A percentile compares a stretch with the other conserved stretches of the same genome.
These are phyloP conservation scores for Alternaria rosae DNA, from an alignment of 2,329 filamentous ascomycete species.

Conservation along the genomic window DNA sequence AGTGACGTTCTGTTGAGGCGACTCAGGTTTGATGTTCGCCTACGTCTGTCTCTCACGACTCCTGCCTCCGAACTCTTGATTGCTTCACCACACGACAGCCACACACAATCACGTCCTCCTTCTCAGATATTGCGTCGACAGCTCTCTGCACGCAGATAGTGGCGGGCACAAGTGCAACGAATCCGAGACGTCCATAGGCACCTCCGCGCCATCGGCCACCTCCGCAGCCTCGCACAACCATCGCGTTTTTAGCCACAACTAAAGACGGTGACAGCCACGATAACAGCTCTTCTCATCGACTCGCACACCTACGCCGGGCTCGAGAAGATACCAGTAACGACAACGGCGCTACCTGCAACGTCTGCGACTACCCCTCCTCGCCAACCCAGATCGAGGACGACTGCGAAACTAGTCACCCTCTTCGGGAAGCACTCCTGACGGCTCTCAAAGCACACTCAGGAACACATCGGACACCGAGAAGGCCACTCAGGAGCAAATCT, in stretches of 20 bases:
- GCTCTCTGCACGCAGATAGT: background rate
- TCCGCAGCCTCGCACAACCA: background rate
- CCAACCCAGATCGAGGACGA: background rate
- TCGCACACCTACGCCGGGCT: background rate
- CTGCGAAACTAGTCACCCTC: background rate
- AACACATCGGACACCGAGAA: background rate
- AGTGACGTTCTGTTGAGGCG: background rate
- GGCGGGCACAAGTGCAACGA: background rate
- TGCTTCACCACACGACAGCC: background rate
- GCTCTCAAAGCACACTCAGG: background rate
- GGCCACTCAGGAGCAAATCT: background rate
- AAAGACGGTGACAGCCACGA: background rate
- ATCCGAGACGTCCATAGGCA: background rate
- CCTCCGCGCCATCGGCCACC: background rate
- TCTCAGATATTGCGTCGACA: background rate
- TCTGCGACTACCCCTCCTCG: background rate
- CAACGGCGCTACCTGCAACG: background rate
- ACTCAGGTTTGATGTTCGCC: background rate
- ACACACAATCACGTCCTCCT: background rate
- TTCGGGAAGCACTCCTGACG: background rate
- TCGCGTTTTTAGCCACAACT: background rate
- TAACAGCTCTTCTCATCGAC: too few species aligned
- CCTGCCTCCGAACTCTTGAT: background rate
- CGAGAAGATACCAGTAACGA: background rate
- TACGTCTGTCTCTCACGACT: background rate